Conservation (phyloP, 2,329 filamentous ascomycete species). For the Pseudocercospora fuligena region DNA sequence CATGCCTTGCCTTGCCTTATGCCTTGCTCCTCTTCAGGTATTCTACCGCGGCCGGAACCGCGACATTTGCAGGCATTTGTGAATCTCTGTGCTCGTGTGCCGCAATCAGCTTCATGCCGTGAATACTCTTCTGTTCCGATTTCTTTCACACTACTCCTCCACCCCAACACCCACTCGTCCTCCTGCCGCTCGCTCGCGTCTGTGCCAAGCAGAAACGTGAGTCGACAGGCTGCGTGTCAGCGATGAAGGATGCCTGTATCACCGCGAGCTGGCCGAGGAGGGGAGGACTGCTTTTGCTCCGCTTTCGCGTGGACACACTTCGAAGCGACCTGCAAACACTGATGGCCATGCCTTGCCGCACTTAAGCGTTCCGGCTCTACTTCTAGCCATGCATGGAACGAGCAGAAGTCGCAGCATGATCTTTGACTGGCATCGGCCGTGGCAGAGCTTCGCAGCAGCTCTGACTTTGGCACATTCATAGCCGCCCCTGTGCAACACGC, state of each 20-base stretch:
- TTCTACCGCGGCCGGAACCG: not conserved
- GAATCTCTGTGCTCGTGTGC: not conserved
- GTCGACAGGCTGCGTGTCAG: not conserved
- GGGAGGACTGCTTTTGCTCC: not conserved
- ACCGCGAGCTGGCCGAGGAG: not conserved
- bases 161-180: not conserved
- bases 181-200: not conserved
- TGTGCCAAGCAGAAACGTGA: not conserved
- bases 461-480: too few relatives aligned
- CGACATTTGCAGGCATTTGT: constrained; percentile 3
- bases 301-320: constrained; percentile 4
- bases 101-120: not conserved
- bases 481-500: not conserved
- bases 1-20: not conserved
- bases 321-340: not conserved
- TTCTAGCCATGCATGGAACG: not conserved
- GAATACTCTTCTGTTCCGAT: not conserved
- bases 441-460: not conserved
- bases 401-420: not conserved
- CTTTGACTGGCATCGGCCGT: not conserved
- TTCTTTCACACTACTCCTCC: not conserved
- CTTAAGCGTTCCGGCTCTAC: not conserved
- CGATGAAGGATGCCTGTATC: not conserved
- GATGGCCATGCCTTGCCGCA: not conserved
- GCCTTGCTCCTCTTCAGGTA: not conserved